Conservation (phyloP, 1,284 basidiomycete species). For the Ceratobasidium sp. region DNA sequence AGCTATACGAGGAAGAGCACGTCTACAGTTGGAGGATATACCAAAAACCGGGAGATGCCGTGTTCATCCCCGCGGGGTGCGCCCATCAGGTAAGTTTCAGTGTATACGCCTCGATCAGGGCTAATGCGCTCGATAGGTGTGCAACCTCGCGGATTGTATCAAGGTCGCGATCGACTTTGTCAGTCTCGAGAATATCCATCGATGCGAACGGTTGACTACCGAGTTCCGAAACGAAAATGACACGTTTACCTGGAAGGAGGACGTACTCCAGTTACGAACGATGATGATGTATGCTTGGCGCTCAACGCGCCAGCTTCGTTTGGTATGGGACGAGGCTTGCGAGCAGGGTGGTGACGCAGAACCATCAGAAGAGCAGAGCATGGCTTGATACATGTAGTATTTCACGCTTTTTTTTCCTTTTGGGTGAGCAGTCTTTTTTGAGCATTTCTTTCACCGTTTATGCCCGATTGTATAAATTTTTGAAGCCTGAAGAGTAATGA, state of each 20-base stretch:
- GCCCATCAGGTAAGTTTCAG: constrained; percentile 81
- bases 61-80: constrained; percentile 95
- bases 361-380: too few relatives aligned
- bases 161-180: constrained; percentile 98
- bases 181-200: constrained; percentile 86
- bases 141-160: constrained; percentile 89
- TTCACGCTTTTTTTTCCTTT: too few relatives aligned
- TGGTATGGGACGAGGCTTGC: too few relatives aligned
- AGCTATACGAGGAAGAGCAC: constrained; percentile 70
- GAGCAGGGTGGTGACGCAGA: too few relatives aligned
- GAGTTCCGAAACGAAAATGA: constrained; percentile 92
- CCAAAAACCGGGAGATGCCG: constrained; percentile 90
- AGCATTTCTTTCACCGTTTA: too few relatives aligned
- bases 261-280: constrained; percentile 87
- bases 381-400: too few relatives aligned
- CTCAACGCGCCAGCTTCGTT: constrained; percentile 48
- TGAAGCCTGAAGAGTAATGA: too few relatives aligned
- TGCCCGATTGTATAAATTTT: too few relatives aligned
- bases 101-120: constrained; percentile 3
- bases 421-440: too few relatives aligned
- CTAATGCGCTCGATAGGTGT: constrained; percentile 58
- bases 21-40: constrained; percentile 84
- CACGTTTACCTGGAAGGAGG: constrained; percentile 89
- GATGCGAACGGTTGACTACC: constrained; percentile 81
- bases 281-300: constrained; percentile 95